phyloP scores from a whole-genome alignment of 352 stramenopile species.

The Thraustotheca clavata region DNA sequence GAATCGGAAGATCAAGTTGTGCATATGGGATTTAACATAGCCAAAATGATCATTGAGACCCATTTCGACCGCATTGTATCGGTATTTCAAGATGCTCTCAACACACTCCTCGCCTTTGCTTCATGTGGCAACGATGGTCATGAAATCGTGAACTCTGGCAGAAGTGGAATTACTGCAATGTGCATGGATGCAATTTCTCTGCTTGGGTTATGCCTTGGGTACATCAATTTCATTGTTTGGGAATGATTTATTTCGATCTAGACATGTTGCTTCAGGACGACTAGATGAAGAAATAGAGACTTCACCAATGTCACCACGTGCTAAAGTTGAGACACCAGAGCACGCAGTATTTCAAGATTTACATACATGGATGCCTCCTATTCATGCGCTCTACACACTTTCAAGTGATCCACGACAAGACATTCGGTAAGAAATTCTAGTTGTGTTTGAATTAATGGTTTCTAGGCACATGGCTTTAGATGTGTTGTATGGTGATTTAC shows the following conservation, averaged over 20 bases:
- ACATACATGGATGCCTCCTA: neutral
- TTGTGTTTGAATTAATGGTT: neutral
- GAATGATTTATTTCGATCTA: neutral
- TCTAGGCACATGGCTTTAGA: constrained; percentile 5
- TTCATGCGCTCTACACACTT: neutral
- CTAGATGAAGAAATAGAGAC: constrained; percentile 5
- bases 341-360: neutral
- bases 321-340: neutral
- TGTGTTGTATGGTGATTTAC: constrained; percentile 13
- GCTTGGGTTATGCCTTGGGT: constrained; percentile 7
- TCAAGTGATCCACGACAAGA: neutral
- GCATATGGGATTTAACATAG: constrained; percentile 77
- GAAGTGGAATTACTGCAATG: neutral
- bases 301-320: neutral
- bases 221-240: neutral
- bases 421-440: neutral
- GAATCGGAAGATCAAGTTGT: constrained; percentile 65
- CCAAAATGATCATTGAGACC: constrained; percentile 72
- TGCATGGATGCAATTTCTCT: neutral
- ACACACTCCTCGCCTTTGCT: constrained; percentile 26
- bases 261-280: constrained; percentile 7
- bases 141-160: constrained; percentile 13
- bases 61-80: constrained; percentile 59
- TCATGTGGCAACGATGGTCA: constrained; percentile 23
- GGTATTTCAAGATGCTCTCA: constrained; percentile 26